Base-by-base conservation (phyloP, 2,329 filamentous ascomycete genomes). In the Cladosporium sp. region DNA sequence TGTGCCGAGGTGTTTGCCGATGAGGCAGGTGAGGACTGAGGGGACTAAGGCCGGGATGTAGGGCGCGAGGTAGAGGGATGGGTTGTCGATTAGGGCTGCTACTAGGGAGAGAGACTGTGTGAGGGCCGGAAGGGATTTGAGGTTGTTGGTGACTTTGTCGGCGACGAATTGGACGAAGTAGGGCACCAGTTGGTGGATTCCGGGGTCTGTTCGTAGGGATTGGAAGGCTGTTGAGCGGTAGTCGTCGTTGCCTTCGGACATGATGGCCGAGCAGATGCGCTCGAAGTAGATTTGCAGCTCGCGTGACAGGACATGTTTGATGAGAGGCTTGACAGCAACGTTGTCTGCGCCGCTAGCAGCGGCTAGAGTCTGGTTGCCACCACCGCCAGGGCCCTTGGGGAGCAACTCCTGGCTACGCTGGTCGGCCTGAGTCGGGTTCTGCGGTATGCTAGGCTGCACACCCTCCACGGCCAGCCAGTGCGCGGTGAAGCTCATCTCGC, bases 401-500 rank as follows among this genome's bases (percentile, higher is more conserved):
- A 96, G 84, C 32, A 97, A 85, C 73, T 97, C 93, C 75, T 93
- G 90, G 60, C 90, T 88, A 67, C 92, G 86, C 32, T 92, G 89
- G 76, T 97, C 93, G 32, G 75, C 73, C 49, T 75, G 72, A 36
- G 93, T 95, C 7, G 95, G 95, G 77, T 99, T 99, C 78, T 98
- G 94, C 1, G 94, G 93, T 72, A 98, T 97, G 0, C 93, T 91
- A 2, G 95, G 95, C 76, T 99, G 94, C 30, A 98, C 95, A 66
- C 95, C 95, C 83, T 99, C 95, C 58, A 99, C 92, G 25, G 95
- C 93, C 67, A 98, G 88, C 94, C 95, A 99, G 79, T 99, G 95
- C 67, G 92, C 95, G 48, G 94, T 98, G 75, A 97, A 94, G 67
- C 89, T 92, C 73, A 95, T 90, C 78, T 99, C 95, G 58, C 94